Evolutionary conservation across 306 rosid species (phyloP), one percentile per base, ranked within the genome.

Genomic region (Lagenaria siceraria): DNA sequence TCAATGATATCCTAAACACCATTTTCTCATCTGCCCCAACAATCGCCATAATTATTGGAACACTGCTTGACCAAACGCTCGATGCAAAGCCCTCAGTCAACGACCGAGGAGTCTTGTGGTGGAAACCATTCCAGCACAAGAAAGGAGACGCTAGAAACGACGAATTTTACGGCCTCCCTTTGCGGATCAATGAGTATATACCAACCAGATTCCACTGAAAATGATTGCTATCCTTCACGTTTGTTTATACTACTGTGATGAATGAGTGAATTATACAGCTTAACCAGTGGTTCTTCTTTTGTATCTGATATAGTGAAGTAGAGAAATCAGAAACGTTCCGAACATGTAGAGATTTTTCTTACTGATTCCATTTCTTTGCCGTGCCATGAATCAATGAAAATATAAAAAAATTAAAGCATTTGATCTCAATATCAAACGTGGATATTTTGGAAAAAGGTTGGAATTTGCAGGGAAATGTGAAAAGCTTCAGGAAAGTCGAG

Each of bases 71-170:
- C 82, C 90, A 87, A 84, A 92, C 98, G 2, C 88, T 95, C 1
- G 98, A 92, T 0, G 93, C 89, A 1, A 86, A 79, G 74, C 17
- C 70, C 3, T 48, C 82, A 9, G 68, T 31, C 6, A 77, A 22
- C 7, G 97, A 95, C 36, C 87, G 98, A 81, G 98, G 98, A 80
- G 22, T 95, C 63, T 87, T 83, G 75, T 95, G 98, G 98, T 92
- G 96, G 97, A 69, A 10, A 63, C 93, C 97, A 1, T 95, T 89
- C 88, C 97, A 92, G 76, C 74, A 73, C 25, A 90, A 83, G 85
- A 83, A 90, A 18, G 98, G 98, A 70, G 98, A 95, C 77, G 72
- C 12, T 77, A 82, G 97, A 85, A 95, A 83, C 52, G 91, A 83
- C 0, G 98, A 95, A 78, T 95, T 92, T 71, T 95, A 95, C 48